These are phyloP conservation scores for Solanum aculeatissimum DNA, from an alignment of 305 asterid genomes.

Conservation along the genomic window DNA sequence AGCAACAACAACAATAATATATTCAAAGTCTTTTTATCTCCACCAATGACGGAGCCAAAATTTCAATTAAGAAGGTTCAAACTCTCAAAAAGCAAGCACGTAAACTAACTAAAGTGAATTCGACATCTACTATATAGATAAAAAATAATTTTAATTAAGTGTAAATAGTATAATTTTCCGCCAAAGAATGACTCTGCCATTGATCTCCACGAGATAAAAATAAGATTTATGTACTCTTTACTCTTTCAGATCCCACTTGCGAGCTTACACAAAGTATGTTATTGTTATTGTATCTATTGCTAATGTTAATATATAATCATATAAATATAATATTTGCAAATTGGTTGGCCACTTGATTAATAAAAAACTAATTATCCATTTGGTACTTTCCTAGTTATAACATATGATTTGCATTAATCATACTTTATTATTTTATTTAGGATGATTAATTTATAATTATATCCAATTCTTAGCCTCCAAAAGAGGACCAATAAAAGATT, in stretches of 20 bases:
- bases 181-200: no score
- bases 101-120: no score
- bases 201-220: background rate
- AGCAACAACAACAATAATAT: background rate
- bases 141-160: no score
- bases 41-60: no score
- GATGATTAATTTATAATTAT: background rate
- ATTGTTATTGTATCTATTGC: background rate
- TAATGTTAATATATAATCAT: background rate
- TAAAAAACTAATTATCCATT: background rate
- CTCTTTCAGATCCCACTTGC: no score
- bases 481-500: background rate
- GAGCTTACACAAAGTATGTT: background rate
- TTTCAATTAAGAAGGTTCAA: no score
- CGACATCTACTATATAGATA: no score
- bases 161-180: no score
- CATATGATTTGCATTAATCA: background rate
- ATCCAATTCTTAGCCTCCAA: background rate
- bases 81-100: no score
- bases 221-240: accelerated
- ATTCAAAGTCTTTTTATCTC: no score
- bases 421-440: background rate
- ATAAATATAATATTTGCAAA: background rate
- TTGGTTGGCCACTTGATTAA: background rate
- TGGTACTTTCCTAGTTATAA: background rate